Base-by-base conservation (phyloP, 805 yeast species). In the Kuraishia piskuri region DNA sequence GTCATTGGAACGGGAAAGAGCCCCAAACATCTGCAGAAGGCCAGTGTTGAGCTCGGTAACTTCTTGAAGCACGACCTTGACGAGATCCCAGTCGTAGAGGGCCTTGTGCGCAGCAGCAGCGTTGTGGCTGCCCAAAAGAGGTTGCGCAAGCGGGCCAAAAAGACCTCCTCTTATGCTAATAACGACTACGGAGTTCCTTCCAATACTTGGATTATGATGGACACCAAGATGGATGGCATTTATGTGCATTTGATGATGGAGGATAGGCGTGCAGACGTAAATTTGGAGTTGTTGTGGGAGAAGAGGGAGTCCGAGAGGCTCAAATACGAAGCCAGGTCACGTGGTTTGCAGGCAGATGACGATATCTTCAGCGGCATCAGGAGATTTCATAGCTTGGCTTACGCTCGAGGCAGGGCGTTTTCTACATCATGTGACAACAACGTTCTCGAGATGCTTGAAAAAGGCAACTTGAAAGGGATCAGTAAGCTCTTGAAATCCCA, bases 161-260 rank as follows among this genome's bases (percentile, higher is more conserved):
- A 80, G 60, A 70, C 75, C n/a, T 74, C 73, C 17, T 77, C 77
- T 17, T 72, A 76, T 51, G 75, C 83, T 1, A 80, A 80, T 58
- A 77, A 77, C 54, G 82, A 78, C 53, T 83, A 78, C 60, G 86
- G 88, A 17, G 68, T 71, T 12, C 59, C 73, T 5, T 74, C 83
- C 3, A 90, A 89, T 59, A 79, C 88, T 23, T 91, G 98, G 98
- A 82, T 88, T 22, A 81, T 88, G 78, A 72, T 90, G 50, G 90
- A 89, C 60, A 78, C 89, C 50, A 72, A 75, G 24, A 68, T 79
- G 2, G 86, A 84, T 56, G 80, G 81, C 44, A 77, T 90, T 2
- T 78, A 74, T 53, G 76, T 91, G 31, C 96, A 91, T 67, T 67
- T 91, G 19, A 68, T 91, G 61, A 88, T 96, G 0, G 73, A 75